phyloP scores from a whole-genome alignment of 805 yeast species.

The Phaffomyces thermotolerans region DNA sequence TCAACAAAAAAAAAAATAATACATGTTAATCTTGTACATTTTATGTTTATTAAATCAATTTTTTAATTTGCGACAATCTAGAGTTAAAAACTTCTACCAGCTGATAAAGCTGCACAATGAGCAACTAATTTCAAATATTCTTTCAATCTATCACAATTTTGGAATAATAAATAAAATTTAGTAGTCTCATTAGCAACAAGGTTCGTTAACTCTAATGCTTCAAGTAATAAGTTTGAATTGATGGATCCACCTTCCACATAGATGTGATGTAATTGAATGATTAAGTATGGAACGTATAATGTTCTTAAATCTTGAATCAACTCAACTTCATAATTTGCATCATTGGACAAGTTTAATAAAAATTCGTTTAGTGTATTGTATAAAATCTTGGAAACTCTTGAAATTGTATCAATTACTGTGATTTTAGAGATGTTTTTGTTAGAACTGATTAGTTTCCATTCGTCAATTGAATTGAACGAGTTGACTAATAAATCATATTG shows the following conservation, averaged over 20 bases:
- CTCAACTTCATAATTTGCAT: slow-evolving; percentile 28
- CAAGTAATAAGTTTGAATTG: slow-evolving; percentile 35
- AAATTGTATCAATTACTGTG: slow-evolving; percentile 21
- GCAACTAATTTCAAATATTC: slow-evolving; percentile 50
- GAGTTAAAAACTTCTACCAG: slow-evolving; percentile 29
- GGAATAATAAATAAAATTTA: slow-evolving; percentile 56
- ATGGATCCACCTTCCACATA: slow-evolving; percentile 34
- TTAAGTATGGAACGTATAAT: slow-evolving; percentile 64
- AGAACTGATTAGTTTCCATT: slow-evolving; percentile 35
- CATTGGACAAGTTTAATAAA: slow-evolving; percentile 24
- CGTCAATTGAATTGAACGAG: slow-evolving; percentile 39
- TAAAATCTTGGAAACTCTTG: slow-evolving; percentile 23
- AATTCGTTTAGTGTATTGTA: slow-evolving; percentile 24
- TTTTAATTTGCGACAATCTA: background rate
- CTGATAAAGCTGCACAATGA: slow-evolving; percentile 50
- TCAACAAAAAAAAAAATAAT: background rate
- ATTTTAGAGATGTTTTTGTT: slow-evolving; percentile 7
- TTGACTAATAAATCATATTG: slow-evolving; percentile 40
- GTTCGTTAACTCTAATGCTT: slow-evolving; percentile 54
- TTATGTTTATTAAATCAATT: background rate
- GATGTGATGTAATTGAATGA: slow-evolving; percentile 59
- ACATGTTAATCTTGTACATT: too few species aligned
- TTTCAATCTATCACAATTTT: slow-evolving; percentile 42
- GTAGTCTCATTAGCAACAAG: slow-evolving; percentile 61
- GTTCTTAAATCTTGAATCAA: slow-evolving; percentile 50